A percentile compares a stretch with the other conserved stretches of the same genome.
Evolutionary conservation across 129 eudicot genomes (phyloP).

Genomic region (Ambrosia trifida): DNA sequence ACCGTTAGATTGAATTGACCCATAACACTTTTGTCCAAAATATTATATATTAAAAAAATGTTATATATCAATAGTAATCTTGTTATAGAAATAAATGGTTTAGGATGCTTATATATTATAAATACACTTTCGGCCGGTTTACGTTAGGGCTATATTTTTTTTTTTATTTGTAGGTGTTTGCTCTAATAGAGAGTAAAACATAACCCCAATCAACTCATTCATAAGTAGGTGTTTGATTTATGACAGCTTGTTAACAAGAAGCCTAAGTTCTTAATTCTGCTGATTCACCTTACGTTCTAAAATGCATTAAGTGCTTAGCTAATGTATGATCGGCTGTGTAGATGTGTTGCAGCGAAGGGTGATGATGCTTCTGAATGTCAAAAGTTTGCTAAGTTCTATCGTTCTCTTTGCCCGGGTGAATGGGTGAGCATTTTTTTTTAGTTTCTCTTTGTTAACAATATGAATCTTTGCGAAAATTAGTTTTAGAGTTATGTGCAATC

Average conservation of each 20-base stretch:
- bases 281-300: background rate
- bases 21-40: too few relatives aligned
- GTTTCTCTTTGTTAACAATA: too few relatives aligned
- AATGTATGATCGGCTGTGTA: conserved; percentile 3
- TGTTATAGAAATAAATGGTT: background rate
- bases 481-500: too few relatives aligned
- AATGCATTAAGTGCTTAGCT: background rate
- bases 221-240: too few relatives aligned
- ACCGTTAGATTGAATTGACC: too few relatives aligned
- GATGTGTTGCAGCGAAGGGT: conserved; percentile 45
- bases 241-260: too few relatives aligned
- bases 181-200: background rate
- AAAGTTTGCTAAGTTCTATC: conserved; percentile 43
- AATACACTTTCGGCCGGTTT: background rate
- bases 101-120: background rate
- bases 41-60: background rate
- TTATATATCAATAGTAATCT: background rate
- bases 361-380: conserved; percentile 43
- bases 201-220: too few relatives aligned
- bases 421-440: conserved; percentile 30
- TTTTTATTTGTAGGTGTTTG: background rate
- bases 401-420: conserved; percentile 47
- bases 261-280: too few relatives aligned
- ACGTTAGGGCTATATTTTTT: background rate
- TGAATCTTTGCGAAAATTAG: too few relatives aligned